Percentiles rank a stretch among this genome's conserved stretches.
Conservation (phyloP, 1,284 basidiomycete species). For the Cerrena zonata region DNA sequence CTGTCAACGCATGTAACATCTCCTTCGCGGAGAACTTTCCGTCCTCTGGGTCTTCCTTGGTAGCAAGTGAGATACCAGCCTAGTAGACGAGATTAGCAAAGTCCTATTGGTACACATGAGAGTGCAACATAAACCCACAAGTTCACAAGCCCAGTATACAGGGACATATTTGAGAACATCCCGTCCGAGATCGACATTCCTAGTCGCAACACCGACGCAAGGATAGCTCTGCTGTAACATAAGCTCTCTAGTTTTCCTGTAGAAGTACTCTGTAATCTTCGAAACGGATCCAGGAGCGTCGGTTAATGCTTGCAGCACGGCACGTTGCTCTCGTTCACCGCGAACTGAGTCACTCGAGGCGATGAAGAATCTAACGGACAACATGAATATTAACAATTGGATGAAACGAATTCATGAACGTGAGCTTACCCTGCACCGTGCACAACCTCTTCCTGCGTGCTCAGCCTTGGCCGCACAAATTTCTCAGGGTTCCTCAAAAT, state of each 20-base stretch:
- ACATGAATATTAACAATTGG: neutral
- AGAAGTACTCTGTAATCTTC: slow-evolving; percentile 57
- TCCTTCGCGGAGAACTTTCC: slow-evolving; percentile 59
- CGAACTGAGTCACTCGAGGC: slow-evolving; percentile 38
- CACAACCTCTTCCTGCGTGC: slow-evolving; percentile 46
- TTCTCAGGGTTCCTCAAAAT: slow-evolving; percentile 42
- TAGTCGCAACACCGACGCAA: slow-evolving; percentile 44
- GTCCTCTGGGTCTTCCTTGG: slow-evolving; percentile 37
- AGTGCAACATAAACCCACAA: slow-evolving; percentile 42
- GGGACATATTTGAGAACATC: slow-evolving; percentile 66
- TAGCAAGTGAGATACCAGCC: slow-evolving; percentile 73
- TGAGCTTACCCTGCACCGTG: slow-evolving; percentile 50
- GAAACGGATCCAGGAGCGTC: slow-evolving; percentile 40
- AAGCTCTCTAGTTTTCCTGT: slow-evolving; percentile 50
- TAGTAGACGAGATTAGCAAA: slow-evolving; percentile 29
- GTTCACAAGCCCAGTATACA: slow-evolving; percentile 61
- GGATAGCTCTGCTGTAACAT: slow-evolving; percentile 49
- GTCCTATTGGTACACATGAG: neutral
- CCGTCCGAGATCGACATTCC: slow-evolving; percentile 61
- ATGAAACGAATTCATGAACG: neutral
- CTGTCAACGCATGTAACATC: slow-evolving; percentile 57
- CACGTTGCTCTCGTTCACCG: slow-evolving; percentile 41
- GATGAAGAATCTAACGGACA: slow-evolving; percentile 50
- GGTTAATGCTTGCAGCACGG: slow-evolving; percentile 44
- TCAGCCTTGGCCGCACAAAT: slow-evolving; percentile 47